These are phyloP conservation scores for Coniophora puteana DNA, from an alignment of 1,284 basidiomycete species.

Conservation along the genomic window DNA sequence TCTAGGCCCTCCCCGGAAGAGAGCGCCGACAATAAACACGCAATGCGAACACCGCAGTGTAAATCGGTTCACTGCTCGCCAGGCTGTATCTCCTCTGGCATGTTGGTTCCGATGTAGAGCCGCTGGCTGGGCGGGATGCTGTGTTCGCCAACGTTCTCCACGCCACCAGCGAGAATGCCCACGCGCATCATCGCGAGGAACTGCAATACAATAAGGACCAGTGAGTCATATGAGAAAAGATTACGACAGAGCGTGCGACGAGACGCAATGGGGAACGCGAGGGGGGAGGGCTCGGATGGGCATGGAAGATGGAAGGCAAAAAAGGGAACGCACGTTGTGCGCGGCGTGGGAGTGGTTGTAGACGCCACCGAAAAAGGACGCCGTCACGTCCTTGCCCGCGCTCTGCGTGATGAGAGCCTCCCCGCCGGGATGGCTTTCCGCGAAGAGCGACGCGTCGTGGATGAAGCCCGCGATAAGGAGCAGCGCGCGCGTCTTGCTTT, in stretches of 20 bases:
- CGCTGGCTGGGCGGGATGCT: conserved; percentile 34
- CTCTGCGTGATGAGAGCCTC: conserved; percentile 54
- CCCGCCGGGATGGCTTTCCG: conserved; percentile 84
- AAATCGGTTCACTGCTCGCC: no score
- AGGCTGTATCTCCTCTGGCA: no score
- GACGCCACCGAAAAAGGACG: conserved; percentile 80
- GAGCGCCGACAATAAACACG: no score
- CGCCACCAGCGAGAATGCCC: conserved; percentile 72
- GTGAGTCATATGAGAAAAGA: conserved; percentile 2
- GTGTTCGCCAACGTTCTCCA: conserved; percentile 43
- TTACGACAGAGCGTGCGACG: neutral
- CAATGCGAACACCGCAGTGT: no score
- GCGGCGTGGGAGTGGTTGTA: conserved; percentile 86
- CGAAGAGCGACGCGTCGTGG: conserved; percentile 77
- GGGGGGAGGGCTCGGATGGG: neutral
- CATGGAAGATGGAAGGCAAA: conserved; percentile 7
- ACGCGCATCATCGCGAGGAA: conserved; percentile 82
- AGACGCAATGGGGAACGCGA: no score
- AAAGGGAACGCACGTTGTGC: conserved; percentile 58
- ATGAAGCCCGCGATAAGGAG: conserved; percentile 84
- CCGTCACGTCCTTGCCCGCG: conserved; percentile 80
- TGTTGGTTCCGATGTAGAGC: conserved; percentile 24
- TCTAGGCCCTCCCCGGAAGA: no score
- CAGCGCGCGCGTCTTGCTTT: conserved; percentile 61
- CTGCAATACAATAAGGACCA: conserved; percentile 25